phyloP scores from a whole-genome alignment of 768 basidiomycete species.

The Rhizopogon rudus region DNA sequence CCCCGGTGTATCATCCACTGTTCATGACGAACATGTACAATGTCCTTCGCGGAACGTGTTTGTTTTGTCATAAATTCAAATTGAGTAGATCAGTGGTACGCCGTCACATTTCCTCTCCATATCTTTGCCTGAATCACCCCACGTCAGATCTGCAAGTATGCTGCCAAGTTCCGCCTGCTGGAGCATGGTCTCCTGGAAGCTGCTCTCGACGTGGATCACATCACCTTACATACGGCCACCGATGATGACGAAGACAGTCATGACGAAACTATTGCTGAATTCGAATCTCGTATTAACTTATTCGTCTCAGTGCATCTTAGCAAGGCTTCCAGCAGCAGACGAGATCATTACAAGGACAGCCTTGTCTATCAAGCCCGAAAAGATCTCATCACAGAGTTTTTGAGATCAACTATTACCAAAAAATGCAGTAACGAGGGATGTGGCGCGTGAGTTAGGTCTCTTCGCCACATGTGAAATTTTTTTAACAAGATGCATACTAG shows the following conservation, averaged over 20 bases:
- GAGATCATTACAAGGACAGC: constrained; percentile 86
- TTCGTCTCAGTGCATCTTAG: constrained; percentile 54
- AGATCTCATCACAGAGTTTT: constrained; percentile 75
- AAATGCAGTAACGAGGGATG: constrained; percentile 79
- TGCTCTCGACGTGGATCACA: constrained; percentile 69
- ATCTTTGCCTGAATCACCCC: neutral
- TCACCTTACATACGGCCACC: constrained; percentile 39
- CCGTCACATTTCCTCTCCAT: constrained; percentile 9
- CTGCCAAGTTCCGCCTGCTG: constrained; percentile 81
- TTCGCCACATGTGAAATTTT: neutral
- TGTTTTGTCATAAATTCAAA: constrained; percentile 95
- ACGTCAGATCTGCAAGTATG: constrained; percentile 70
- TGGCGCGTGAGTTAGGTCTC: constrained; percentile 58
- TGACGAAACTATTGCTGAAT: constrained; percentile 59
- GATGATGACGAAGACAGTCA: constrained; percentile 32
- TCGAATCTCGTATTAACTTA: constrained; percentile 55
- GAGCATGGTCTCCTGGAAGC: constrained; percentile 87
- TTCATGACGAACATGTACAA: constrained; percentile 92
- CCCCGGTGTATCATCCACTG: constrained; percentile 93
- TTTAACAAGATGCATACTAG: constrained; percentile 32
- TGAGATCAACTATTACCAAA: constrained; percentile 60
- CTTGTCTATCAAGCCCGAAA: constrained; percentile 86
- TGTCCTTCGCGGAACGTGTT: constrained; percentile 80
- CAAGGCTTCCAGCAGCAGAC: constrained; percentile 46
- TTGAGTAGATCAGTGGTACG: constrained; percentile 66